A percentile compares a stretch with the other conserved stretches of the same genome.
These are phyloP conservation scores for Davidsoniella neocaledoniae DNA, from an alignment of 2,329 filamentous ascomycete species.

Conservation along the genomic window DNA sequence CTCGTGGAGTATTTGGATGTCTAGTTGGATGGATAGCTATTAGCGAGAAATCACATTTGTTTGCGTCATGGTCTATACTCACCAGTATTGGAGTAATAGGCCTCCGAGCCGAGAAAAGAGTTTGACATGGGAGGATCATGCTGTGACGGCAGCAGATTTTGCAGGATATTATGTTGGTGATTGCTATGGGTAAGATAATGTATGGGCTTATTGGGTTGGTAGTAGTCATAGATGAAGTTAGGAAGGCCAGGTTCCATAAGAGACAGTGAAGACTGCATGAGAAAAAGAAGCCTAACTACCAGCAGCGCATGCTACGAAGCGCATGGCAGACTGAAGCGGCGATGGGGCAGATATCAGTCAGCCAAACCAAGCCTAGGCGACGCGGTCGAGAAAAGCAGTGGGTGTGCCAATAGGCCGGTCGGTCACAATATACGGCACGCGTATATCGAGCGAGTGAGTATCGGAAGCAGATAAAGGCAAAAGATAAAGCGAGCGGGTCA, in stretches of 20 bases:
- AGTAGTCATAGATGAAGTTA: not conserved
- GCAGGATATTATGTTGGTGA: not conserved
- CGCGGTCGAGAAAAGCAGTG: not conserved
- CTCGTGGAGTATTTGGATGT: constrained; percentile 62
- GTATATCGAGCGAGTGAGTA: not conserved
- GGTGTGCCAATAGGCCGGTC: not conserved
- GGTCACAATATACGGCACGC: not conserved
- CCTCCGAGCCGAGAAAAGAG: constrained; percentile 18
- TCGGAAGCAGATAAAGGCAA: no score
- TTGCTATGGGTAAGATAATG: not conserved
- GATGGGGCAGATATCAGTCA: not conserved
- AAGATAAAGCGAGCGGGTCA: no score
- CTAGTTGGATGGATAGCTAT: constrained; percentile 27
- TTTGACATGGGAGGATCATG: constrained; percentile 12
- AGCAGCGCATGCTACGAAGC: constrained; percentile 12
- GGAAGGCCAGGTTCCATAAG: constrained; percentile 7
- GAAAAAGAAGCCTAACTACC: constrained; percentile 7
- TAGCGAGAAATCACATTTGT: constrained; percentile 5
- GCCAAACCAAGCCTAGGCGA: not conserved
- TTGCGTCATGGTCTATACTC: constrained; percentile 8
- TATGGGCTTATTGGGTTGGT: not conserved
- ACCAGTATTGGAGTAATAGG: constrained; percentile 47
- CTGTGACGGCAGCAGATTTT: not conserved
- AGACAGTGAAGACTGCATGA: constrained; percentile 12
- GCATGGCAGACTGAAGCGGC: constrained; percentile 9